Conservation (phyloP, 192 early-diverging fungal species). For the Glomus cerebriforme region DNA sequence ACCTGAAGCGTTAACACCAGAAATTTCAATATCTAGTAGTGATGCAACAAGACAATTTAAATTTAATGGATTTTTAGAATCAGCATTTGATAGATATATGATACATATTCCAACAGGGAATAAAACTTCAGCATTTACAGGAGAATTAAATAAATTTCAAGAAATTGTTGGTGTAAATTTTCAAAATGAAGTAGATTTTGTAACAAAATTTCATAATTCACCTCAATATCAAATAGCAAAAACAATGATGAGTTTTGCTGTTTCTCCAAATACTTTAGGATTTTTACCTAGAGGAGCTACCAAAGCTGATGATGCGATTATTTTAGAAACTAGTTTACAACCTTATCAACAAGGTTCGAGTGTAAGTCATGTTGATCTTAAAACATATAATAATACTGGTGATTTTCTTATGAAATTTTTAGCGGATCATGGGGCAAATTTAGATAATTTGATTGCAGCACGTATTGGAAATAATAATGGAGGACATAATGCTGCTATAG, state of each 20-base stretch:
- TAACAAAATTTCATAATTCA: not conserved
- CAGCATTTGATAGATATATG: conserved; percentile 38
- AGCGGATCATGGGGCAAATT: conserved; percentile 39
- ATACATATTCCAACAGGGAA: conserved; percentile 18
- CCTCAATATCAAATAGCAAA: not conserved
- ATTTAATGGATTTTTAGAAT: conserved; percentile 34
- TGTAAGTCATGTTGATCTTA: conserved; percentile 44
- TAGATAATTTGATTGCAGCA: conserved; percentile 26
- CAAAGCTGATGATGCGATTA: not conserved
- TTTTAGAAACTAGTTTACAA: conserved; percentile 38
- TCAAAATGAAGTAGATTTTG: not conserved
- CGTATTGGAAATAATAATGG: conserved; percentile 14
- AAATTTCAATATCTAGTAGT: not conserved
- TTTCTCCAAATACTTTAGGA: not conserved
- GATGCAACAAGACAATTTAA: not conserved
- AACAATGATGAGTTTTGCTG: not conserved
- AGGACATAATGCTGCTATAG: conserved; percentile 20
- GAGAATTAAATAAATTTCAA: conserved; percentile 1
- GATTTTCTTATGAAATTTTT: conserved; percentile 47
- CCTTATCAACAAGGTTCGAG: conserved; percentile 44
- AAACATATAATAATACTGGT: conserved; percentile 31
- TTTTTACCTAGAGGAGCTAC: not conserved
- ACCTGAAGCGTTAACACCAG: not conserved
- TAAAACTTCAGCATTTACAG: not conserved
- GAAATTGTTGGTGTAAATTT: not conserved